These are phyloP conservation scores for Hyaloscypha finlandica DNA, from an alignment of 495 filamentous ascomycete genomes.

Conservation along the genomic window DNA sequence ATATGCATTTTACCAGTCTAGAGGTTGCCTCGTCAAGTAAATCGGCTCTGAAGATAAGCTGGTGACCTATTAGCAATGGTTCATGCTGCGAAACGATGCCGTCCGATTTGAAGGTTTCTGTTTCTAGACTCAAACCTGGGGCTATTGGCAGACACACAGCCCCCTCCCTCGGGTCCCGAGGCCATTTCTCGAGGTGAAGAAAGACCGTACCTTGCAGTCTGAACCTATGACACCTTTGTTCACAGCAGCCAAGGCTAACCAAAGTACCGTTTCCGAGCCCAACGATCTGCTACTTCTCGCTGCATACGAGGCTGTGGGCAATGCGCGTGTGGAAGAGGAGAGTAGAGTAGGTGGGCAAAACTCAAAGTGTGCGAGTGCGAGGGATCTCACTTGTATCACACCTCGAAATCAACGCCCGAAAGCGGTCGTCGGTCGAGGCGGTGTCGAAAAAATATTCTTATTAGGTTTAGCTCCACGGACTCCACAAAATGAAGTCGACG, in stretches of 20 bases:
- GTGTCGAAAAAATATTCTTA: background rate
- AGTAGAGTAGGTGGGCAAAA: background rate
- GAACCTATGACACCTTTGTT: background rate
- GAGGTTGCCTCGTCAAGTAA: background rate
- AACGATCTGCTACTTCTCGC: slow-evolving; percentile 45
- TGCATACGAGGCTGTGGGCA: slow-evolving; percentile 36
- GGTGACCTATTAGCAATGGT: background rate
- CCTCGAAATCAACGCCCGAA: background rate
- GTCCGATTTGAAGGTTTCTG: background rate
- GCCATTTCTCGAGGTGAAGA: background rate
- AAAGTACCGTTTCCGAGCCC: slow-evolving; percentile 47
- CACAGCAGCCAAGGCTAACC: slow-evolving; percentile 36
- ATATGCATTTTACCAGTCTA: slow-evolving; percentile 67
- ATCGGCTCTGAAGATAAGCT: background rate
- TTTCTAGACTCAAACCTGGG: background rate
- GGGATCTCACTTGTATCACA: too few species aligned
- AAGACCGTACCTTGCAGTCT: slow-evolving; percentile 2
- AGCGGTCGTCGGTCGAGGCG: background rate
- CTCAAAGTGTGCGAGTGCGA: too few species aligned
- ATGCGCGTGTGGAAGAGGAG: background rate
- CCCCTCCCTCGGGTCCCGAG: too few species aligned
- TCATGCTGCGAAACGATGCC: background rate
- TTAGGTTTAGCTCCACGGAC: background rate
- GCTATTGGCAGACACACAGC: background rate
- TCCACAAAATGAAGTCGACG: background rate